Evolutionary conservation across 2,329 filamentous ascomycete genomes (phyloP), one percentile per base, ranked within the genome.

Genomic region (Claviceps sp.): DNA sequence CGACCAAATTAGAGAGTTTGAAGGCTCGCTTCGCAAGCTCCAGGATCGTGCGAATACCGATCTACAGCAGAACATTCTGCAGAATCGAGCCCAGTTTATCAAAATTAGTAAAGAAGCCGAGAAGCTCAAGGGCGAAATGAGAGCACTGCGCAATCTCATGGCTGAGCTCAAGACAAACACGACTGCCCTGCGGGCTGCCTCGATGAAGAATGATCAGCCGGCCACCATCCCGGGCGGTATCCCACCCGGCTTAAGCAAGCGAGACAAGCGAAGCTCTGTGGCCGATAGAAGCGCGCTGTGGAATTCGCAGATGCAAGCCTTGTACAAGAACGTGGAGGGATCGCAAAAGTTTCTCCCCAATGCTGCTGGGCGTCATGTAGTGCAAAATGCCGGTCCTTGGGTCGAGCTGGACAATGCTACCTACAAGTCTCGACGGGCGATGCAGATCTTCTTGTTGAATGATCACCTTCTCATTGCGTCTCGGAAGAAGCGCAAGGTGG

Each of bases 31-130:
- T 44, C 82, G 82, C 57, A 85, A 84, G 60, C 75, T 93, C 52
- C 91, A 91, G 67, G 78, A 78, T 58, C 81, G 87, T 52, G 89
- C 89, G 8, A 84, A 85, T 5, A 77, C 82, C 48, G 90, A 97
- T 60, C 75, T 98, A 22, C 91, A 97, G 67, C 88, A 94, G 63
- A 97, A 90, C 68, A 86, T 98, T 49, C 91, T 95, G 69, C 90
- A 96, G 67, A 98, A 98, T 68, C 83, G 93, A 48, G 95, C 89
- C 0, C 93, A 97, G 63, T 98, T 98, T 64, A 97, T 98, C 74
- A 95, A 95, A 69, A 97, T 98, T 67, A 96, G 90, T 65, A 96
- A 97, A 69, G 93, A 98, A 71, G 93, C 94, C 2, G 93, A 98
- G 69, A 96, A 95, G 71, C 80, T 98, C 53, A 97, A 97, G 70